phyloP scores from a whole-genome alignment of 129 eudicot genomes.

The carrot (Daucus carota) region DH1_v3.0 NC_030387.2:31784001-31784500 shows the following conservation, averaged over 20 bases:
- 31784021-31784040: too few species aligned
- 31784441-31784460: conserved; percentile 4
- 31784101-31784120: too few species aligned
- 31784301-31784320: neutral
- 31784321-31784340: neutral
- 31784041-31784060: too few species aligned
- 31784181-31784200: neutral
- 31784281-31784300: conserved; percentile 1
- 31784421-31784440: neutral
- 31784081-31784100: too few species aligned
- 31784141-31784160: neutral
- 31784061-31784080: too few species aligned
- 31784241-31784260: conserved; percentile 3
- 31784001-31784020: too few species aligned
- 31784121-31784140: neutral
- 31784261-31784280: conserved; percentile 10
- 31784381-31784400: neutral
- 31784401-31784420: neutral
- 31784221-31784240: neutral
- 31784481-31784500: conserved; percentile 15
- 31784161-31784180: neutral
- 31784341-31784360: neutral
- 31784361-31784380: neutral
- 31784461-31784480: conserved; percentile 14
- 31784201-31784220: neutral